These are phyloP conservation scores for Phytophthora tentaculata DNA, from an alignment of 352 stramenopile species.

Conservation along the genomic window DNA sequence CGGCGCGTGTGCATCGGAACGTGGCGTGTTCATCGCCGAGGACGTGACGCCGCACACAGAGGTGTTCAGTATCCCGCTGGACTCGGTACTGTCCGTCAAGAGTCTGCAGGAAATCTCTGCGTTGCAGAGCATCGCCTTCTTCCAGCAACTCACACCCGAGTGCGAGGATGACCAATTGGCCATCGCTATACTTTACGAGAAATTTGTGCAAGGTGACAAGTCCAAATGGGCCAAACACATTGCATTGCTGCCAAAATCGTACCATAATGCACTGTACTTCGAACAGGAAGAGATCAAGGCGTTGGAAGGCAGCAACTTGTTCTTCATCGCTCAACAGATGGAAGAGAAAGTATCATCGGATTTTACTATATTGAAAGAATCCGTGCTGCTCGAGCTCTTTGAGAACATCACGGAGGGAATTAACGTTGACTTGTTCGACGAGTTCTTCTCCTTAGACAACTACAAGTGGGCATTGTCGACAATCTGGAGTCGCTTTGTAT, in stretches of 20 bases:
- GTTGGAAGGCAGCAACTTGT: constrained; percentile 70
- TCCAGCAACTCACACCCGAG: constrained; percentile 50
- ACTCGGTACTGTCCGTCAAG: constrained; percentile 64
- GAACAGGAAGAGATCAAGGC: constrained; percentile 38
- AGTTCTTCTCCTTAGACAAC: constrained; percentile 67
- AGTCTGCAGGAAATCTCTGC: constrained; percentile 37
- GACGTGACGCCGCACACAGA: constrained; percentile 77
- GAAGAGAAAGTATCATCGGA: constrained; percentile 58
- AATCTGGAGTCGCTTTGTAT: constrained; percentile 89
- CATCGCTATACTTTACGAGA: constrained; percentile 77
- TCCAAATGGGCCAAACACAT: constrained; percentile 78
- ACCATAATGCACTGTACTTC: constrained; percentile 83
- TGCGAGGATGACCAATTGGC: constrained; percentile 74
- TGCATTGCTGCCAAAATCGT: constrained; percentile 55
- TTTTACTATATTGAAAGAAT: constrained; percentile 47
- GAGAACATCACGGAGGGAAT: constrained; percentile 41
- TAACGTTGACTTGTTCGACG: constrained; percentile 37
- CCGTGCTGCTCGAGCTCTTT: constrained; percentile 58
- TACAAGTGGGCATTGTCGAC: constrained; percentile 88
- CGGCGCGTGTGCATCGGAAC: constrained; percentile 49
- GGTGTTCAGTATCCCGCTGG: constrained; percentile 70
- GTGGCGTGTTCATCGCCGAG: constrained; percentile 82
- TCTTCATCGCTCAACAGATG: constrained; percentile 72
- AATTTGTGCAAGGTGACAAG: constrained; percentile 43
- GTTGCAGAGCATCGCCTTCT: constrained; percentile 52